phyloP scores from a whole-genome alignment of 148 eudicot species.

The Cornus florida region DNA sequence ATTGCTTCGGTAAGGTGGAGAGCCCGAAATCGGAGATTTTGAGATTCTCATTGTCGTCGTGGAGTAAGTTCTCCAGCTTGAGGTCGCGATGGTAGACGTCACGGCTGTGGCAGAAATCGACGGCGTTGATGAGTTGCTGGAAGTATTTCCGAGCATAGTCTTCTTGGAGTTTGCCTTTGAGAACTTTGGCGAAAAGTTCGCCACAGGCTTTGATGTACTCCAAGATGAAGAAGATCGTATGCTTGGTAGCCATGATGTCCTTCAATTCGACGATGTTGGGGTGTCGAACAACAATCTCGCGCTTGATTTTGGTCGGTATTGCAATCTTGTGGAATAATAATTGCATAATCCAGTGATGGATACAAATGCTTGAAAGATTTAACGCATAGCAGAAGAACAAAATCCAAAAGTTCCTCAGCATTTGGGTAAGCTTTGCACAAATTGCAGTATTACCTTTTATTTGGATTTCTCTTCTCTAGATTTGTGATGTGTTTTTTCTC shows the following conservation, averaged over 20 bases:
- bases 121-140: conserved; percentile 50
- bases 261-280: conserved; percentile 58
- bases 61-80: conserved; percentile 50
- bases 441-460: no score
- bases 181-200: conserved; percentile 55
- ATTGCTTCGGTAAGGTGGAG: conserved; percentile 63
- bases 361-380: no score
- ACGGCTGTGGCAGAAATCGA: conserved; percentile 53
- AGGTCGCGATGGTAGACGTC: conserved; percentile 55
- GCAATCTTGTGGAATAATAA: no score
- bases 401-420: no score
- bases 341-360: no score
- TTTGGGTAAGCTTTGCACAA: no score
- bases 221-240: conserved; percentile 59
- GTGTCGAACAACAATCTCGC: conserved; percentile 65
- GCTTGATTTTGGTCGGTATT: conserved; percentile 25
- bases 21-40: conserved; percentile 73
- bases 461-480: no score
- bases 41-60: conserved; percentile 56
- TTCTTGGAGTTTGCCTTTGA: conserved; percentile 51
- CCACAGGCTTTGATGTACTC: conserved; percentile 61
- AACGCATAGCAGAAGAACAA: no score
- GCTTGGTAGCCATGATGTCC: conserved; percentile 68
- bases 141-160: conserved; percentile 47
- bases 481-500: no score